Evolutionary conservation across 1,284 basidiomycete species (phyloP).

Genomic region (Pholiota adiposa): DNA sequence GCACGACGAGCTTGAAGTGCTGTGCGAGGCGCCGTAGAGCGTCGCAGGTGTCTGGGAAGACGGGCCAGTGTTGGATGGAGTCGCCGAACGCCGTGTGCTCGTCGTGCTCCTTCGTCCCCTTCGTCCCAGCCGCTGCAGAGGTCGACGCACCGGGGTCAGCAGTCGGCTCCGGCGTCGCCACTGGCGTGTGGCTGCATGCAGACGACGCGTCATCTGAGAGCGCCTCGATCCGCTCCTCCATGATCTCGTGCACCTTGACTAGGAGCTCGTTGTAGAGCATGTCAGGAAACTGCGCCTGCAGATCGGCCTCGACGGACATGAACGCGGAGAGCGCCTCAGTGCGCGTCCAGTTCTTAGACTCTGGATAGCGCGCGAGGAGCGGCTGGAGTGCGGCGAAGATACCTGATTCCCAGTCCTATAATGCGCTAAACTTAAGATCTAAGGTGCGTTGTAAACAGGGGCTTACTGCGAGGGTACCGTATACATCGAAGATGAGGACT

Average conservation of each 20-base stretch:
- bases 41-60: constrained; percentile 66
- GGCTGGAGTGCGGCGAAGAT: constrained; percentile 58
- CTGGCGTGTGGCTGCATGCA: constrained; percentile 25
- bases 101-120: constrained; percentile 22
- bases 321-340: constrained; percentile 59
- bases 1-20: constrained; percentile 68
- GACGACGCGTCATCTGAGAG: constrained; percentile 20
- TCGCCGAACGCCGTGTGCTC: constrained; percentile 51
- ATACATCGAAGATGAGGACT: constrained; percentile 68
- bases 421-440: background rate
- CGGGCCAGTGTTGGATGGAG: constrained; percentile 63
- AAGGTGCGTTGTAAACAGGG: background rate
- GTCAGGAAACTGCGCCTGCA: constrained; percentile 59
- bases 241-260: constrained; percentile 52
- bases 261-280: constrained; percentile 67
- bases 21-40: constrained; percentile 63
- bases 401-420: constrained; percentile 76
- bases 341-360: constrained; percentile 49
- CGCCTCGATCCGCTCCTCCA: constrained; percentile 41
- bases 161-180: constrained; percentile 17
- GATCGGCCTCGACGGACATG: constrained; percentile 53
- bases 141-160: constrained; percentile 23
- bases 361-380: constrained; percentile 48
- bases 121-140: constrained; percentile 16
- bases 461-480: constrained; percentile 67